These are phyloP conservation scores for Fonsecaea multimorphosa DNA, from an alignment of 2,329 filamentous ascomycete species.

Conservation along the genomic window DNA sequence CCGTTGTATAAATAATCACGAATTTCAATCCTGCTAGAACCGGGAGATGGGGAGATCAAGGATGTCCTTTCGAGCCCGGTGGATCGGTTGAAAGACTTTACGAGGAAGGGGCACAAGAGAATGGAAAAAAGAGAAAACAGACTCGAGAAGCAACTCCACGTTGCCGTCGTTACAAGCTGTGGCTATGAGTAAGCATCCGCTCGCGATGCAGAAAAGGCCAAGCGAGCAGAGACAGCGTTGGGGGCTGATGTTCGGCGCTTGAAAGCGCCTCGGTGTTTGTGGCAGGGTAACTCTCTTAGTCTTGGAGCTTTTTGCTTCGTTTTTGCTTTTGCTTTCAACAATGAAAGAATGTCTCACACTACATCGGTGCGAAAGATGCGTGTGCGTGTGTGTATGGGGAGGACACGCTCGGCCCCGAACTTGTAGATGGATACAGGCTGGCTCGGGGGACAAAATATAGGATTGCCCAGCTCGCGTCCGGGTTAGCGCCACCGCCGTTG, in stretches of 20 bases:
- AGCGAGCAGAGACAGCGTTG: not conserved
- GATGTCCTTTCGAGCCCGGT: not conserved
- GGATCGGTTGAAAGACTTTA: not conserved
- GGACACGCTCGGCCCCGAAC: not conserved
- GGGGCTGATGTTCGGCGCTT: not conserved
- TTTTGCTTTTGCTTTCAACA: not conserved
- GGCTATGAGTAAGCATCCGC: not conserved
- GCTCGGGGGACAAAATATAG: not conserved
- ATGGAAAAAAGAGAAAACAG: not conserved
- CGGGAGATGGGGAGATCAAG: not conserved
- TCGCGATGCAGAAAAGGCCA: not conserved
- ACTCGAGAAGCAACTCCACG: not conserved
- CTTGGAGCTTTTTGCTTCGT: not conserved
- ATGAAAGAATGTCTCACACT: not conserved
- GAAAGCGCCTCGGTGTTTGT: not conserved
- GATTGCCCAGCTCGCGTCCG: not conserved
- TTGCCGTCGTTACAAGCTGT: not conserved
- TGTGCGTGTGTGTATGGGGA: not conserved
- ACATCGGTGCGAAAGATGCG: not conserved
- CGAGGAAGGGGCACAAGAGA: not conserved
- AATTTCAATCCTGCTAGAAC: not conserved
- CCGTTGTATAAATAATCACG: slow-evolving; percentile 15
- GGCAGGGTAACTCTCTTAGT: not conserved
- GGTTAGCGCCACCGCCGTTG: not conserved
- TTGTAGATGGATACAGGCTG: not conserved